These are phyloP conservation scores for Physcia stellaris DNA, from an alignment of 495 filamentous ascomycete species.

Conservation along the genomic window DNA sequence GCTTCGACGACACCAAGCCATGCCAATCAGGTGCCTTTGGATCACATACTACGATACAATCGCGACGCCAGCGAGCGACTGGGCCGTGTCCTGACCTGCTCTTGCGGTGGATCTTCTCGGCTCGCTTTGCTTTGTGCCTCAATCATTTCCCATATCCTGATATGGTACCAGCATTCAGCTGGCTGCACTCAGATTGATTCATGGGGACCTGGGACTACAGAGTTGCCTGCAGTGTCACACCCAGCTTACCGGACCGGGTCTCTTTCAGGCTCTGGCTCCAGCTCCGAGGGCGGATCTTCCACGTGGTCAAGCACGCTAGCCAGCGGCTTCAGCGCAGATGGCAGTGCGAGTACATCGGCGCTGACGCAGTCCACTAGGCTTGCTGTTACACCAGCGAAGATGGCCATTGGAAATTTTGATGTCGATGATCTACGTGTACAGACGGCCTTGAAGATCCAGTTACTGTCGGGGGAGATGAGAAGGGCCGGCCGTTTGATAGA, in stretches of 20 bases:
- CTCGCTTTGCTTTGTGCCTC: constrained; percentile 20
- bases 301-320: constrained; percentile 4
- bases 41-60: constrained; percentile 20
- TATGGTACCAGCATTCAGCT: constrained; percentile 22
- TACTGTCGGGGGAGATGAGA: constrained; percentile 12
- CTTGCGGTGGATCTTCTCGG: constrained; percentile 18
- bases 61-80: constrained; percentile 20
- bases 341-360: constrained; percentile 1
- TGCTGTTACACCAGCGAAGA: constrained; percentile 9
- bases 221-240: constrained; percentile 4
- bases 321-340: constrained; percentile 2
- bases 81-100: constrained; percentile 16
- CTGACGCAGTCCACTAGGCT: constrained; percentile 11
- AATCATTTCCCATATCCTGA: constrained; percentile 20
- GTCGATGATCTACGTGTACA: constrained; percentile 14
- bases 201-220: neutral
- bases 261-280: neutral
- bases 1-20: constrained; percentile 3
- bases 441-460: constrained; percentile 13
- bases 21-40: constrained; percentile 12
- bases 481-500: constrained; percentile 8
- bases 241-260: neutral
- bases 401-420: constrained; percentile 12
- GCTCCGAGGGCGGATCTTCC: constrained; percentile 3
- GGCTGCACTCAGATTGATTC: constrained; percentile 6